These are phyloP conservation scores for Artomyces pyxidatus DNA, from an alignment of 768 basidiomycete genomes.

Conservation along the genomic window DNA sequence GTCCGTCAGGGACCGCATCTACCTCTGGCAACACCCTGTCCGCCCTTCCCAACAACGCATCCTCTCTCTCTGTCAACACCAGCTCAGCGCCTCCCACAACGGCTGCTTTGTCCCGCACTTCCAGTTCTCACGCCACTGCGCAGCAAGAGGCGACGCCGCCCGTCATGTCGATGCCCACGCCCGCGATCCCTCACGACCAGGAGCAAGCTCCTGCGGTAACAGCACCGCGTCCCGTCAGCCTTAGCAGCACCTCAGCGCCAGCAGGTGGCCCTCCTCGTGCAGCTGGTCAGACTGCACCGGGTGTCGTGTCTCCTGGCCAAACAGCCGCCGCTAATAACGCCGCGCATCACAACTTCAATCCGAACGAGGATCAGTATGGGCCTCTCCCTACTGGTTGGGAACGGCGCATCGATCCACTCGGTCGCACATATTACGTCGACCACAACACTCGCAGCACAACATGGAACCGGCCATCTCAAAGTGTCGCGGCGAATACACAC, in stretches of 20 bases:
- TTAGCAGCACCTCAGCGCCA: conserved; percentile 26
- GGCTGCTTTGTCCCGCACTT: conserved; percentile 47
- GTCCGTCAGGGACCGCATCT: conserved; percentile 57
- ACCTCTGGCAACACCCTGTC: conserved; percentile 43
- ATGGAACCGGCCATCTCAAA: conserved; percentile 88
- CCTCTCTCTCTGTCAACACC: conserved; percentile 52
- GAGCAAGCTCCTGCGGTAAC: conserved; percentile 20
- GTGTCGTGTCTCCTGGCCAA: conserved; percentile 21
- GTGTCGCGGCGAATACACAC: conserved; percentile 61
- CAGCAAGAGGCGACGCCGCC: conserved; percentile 33
- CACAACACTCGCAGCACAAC: conserved; percentile 97
- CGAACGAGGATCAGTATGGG: conserved; percentile 90
- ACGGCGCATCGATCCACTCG: conserved; percentile 92
- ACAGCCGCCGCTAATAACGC: conserved; percentile 25
- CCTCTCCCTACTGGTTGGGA: conserved; percentile 92
- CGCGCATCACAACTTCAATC: conserved; percentile 74
- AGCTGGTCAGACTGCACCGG: conserved; percentile 29
- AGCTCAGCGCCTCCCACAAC: conserved; percentile 23
- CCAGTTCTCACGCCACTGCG: conserved; percentile 60
- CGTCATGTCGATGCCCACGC: conserved; percentile 30
- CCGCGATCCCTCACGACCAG: conserved; percentile 24
- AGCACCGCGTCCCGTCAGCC: conserved; percentile 24
- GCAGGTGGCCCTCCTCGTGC: conserved; percentile 15
- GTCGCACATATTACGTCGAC: conserved; percentile 95
- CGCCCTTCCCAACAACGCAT: conserved; percentile 52